Evolutionary conservation across 106 monocot species (phyloP).

Genomic region (Dendrobium chrysotoxum): DNA sequence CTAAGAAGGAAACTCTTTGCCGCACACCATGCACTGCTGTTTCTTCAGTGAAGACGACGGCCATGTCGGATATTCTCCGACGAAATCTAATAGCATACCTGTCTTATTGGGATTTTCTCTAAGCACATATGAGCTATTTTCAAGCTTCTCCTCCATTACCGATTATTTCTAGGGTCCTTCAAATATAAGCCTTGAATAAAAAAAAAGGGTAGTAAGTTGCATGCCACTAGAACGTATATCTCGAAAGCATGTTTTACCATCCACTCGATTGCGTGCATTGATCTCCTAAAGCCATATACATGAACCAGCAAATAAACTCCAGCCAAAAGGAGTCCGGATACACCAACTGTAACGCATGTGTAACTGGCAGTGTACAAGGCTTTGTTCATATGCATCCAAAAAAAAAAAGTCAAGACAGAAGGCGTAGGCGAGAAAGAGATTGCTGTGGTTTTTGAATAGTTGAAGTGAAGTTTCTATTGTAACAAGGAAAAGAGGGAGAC

Average conservation of each 20-base stretch:
- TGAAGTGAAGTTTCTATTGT: no score
- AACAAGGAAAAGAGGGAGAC: no score
- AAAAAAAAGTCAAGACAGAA: slow-evolving; percentile 67
- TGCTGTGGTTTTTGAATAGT: no score
- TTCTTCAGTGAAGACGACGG: not conserved
- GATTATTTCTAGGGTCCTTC: no score
- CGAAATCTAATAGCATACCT: slow-evolving; percentile 9
- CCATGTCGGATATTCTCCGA: not conserved
- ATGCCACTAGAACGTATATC: slow-evolving; percentile 69
- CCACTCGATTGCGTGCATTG: slow-evolving; percentile 67
- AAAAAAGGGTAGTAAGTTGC: no score
- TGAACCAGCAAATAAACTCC: slow-evolving; percentile 84
- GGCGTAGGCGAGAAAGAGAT: slow-evolving; percentile 43
- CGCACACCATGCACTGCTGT: slow-evolving; percentile 21
- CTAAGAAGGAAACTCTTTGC: slow-evolving; percentile 24
- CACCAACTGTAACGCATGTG: slow-evolving; percentile 65
- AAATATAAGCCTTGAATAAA: no score
- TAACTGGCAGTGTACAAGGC: slow-evolving; percentile 74
- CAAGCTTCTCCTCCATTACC: not conserved
- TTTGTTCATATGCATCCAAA: slow-evolving; percentile 85
- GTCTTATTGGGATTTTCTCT: slow-evolving; percentile 45
- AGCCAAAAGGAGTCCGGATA: slow-evolving; percentile 58
- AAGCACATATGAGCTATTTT: slow-evolving; percentile 16
- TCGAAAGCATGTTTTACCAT: slow-evolving; percentile 79
- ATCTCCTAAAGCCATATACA: slow-evolving; percentile 50